Percentiles rank a stretch among this genome's conserved stretches.
Conservation (phyloP, 306 rosid species). For the Hylodesmum podocarpum region DNA sequence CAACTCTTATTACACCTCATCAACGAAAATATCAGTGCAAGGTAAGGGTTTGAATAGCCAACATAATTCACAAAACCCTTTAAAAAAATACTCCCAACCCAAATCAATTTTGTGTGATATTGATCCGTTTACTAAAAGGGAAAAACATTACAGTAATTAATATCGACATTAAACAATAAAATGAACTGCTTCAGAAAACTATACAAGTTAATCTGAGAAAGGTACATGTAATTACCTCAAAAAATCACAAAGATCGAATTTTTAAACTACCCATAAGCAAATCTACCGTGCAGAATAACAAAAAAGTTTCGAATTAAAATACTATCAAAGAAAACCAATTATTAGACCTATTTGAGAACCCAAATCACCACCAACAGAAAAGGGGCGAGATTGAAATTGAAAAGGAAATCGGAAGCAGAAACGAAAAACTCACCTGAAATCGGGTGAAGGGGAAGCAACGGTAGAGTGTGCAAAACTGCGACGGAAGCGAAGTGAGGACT, state of each 20-base stretch:
- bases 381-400: not conserved
- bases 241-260: not conserved
- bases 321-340: not conserved
- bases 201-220: not conserved
- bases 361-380: not conserved
- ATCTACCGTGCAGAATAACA: not conserved
- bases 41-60: not conserved
- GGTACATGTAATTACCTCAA: not conserved
- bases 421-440: conserved; percentile 1
- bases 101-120: not conserved
- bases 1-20: not conserved
- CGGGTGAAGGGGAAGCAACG: not conserved
- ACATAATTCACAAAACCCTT: no score
- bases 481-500: not conserved
- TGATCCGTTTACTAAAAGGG: not conserved
- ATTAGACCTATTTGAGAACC: not conserved
- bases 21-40: not conserved
- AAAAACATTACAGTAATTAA: not conserved
- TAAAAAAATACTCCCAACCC: not conserved
- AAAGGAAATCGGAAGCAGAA: not conserved
- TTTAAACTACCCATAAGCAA: not conserved
- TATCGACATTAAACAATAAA: not conserved
- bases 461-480: not conserved
- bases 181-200: not conserved
- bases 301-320: not conserved